phyloP scores from a whole-genome alignment of 1,139 yeast species.

The Debaryomyces udenii region DNA sequence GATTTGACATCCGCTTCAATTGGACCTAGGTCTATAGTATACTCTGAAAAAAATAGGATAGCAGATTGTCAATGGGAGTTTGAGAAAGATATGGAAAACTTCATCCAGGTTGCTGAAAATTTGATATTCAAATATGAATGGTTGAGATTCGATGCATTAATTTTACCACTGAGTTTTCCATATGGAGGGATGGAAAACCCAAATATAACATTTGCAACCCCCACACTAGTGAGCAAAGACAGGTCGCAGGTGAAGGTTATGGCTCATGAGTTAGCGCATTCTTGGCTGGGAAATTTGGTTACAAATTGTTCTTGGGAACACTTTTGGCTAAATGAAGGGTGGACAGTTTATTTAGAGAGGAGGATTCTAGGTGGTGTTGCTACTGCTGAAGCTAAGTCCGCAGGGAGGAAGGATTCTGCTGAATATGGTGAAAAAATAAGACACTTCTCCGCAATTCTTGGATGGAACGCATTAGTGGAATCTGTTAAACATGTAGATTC shows the following conservation, averaged over 20 bases:
- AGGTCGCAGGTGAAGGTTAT: constrained; percentile 39
- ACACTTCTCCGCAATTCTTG: constrained; percentile 35
- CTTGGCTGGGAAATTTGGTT: constrained; percentile 43
- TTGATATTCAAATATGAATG: constrained; percentile 40
- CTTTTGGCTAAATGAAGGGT: constrained; percentile 45
- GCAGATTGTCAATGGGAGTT: constrained; percentile 39
- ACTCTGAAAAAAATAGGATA: constrained; percentile 31
- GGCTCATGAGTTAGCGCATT: constrained; percentile 45
- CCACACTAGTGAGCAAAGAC: constrained; percentile 38
- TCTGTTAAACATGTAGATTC: constrained; percentile 23
- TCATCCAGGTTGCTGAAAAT: constrained; percentile 35
- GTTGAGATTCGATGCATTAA: constrained; percentile 36
- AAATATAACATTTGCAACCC: constrained; percentile 41
- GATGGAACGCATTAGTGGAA: constrained; percentile 34
- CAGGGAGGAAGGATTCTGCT: constrained; percentile 23
- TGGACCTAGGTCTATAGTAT: constrained; percentile 40
- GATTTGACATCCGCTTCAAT: constrained; percentile 32
- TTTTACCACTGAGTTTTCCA: constrained; percentile 39
- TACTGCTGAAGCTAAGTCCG: constrained; percentile 25
- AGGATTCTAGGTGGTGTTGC: constrained; percentile 38
- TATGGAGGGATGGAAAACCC: constrained; percentile 48
- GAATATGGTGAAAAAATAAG: constrained; percentile 34
- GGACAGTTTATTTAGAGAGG: constrained; percentile 43
- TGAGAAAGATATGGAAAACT: constrained; percentile 40
- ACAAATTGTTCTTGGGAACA: constrained; percentile 43